phyloP scores from a whole-genome alignment of 148 eudicot genomes.

The Camellia japonica region DNA sequence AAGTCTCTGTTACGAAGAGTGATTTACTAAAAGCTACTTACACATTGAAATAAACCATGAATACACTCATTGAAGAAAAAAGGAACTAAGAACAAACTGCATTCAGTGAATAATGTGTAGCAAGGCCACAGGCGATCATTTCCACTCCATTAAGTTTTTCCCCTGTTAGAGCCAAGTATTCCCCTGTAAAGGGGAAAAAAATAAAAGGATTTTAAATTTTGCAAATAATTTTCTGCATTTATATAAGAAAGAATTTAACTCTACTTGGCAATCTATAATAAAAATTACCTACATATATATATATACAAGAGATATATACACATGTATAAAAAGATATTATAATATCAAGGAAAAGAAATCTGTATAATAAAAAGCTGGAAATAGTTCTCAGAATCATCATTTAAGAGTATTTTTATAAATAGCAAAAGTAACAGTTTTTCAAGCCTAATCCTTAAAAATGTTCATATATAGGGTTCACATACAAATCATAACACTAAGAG shows the following conservation, averaged over 20 bases:
- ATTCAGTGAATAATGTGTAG: constrained; percentile 74
- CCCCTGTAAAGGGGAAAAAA: constrained; percentile 53
- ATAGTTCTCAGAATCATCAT: neutral
- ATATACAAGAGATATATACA: no score
- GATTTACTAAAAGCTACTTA: neutral
- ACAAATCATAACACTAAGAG: neutral
- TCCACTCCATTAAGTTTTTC: constrained; percentile 86
- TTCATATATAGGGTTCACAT: neutral
- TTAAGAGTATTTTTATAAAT: neutral
- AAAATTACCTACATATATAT: neutral
- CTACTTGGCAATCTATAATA: neutral
- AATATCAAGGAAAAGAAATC: neutral
- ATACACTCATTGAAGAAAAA: neutral
- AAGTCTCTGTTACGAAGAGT: constrained; percentile 45
- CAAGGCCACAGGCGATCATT: constrained; percentile 86
- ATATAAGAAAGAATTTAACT: neutral
- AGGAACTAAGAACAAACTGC: constrained; percentile 46
- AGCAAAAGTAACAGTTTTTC: neutral
- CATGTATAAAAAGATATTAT: no score
- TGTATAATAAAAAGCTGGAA: neutral
- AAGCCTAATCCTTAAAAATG: neutral
- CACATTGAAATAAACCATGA: neutral
- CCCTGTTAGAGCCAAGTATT: constrained; percentile 90
- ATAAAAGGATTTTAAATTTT: neutral
- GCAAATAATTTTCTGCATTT: neutral